Evolutionary conservation across 2,329 filamentous ascomycete genomes (phyloP), one percentile per base, ranked within the genome.

Genomic region (Stagonosporopsis cucurbitacearum): DNA sequence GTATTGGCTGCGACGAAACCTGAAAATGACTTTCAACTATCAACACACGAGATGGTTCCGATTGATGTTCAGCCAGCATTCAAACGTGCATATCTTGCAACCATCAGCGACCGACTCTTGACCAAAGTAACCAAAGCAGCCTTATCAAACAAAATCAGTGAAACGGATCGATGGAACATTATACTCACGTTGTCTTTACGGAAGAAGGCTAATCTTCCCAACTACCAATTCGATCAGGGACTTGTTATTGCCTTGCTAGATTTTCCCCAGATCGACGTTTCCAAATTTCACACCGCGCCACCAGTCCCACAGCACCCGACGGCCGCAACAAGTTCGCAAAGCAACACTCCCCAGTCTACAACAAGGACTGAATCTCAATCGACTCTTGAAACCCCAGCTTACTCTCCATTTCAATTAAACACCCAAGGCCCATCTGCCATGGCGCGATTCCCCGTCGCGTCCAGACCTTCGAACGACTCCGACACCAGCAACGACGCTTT

Each of bases 201-300:
- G 2, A 58, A 69, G 36, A 40, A 26, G 0, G 49, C 43, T 1
- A 58, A 59, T 5, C 33, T 72, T 4, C 60, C 65, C 1, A 54
- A 63, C 8, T 70, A 67, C 25, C 56, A 49, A 2, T 74, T 74
- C 46, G 63, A 67, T 15, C 66, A 71, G 48, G 60, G 58, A 2
- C 63, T 74, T 13, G 63, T 73, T 11, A 52, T 70, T 25, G 55
- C 62, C 1, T 43, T 75, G 3, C 53, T 74, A 8, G 54, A 58
- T 22, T 51, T 52, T 13, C 54, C 54, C 1, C 37, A 40, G 1
- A 39, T 52, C 25, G 33, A 36, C 9, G 39, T 40, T 1, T 13
- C 13, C 6, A 47, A 33, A 6, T 36, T 50, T 6, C 22, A 35
- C 19, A 9, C 41, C 7, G 23, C 17, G 4, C 6, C 35, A 11